phyloP scores from a whole-genome alignment of 805 yeast species.

The Candida glaebosa region DNA sequence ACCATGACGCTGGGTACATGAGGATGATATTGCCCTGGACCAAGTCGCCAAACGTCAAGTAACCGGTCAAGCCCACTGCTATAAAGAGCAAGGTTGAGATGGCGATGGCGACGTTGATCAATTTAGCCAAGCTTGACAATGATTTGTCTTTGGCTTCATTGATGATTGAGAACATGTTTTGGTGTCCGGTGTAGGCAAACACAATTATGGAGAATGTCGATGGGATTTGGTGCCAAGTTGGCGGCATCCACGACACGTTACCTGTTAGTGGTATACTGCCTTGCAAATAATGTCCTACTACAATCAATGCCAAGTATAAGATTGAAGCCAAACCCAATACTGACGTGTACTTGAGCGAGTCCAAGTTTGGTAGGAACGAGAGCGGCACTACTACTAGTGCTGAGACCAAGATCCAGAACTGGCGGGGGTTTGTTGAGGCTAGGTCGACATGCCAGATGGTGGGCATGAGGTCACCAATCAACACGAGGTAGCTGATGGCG shows the following conservation, averaged over 20 bases:
- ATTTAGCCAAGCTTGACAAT: slow-evolving; percentile 32
- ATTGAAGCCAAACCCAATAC: slow-evolving; percentile 79
- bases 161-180: slow-evolving; percentile 85
- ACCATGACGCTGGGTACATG: slow-evolving; percentile 60
- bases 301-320: slow-evolving; percentile 69
- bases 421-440: slow-evolving; percentile 31
- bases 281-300: slow-evolving; percentile 62
- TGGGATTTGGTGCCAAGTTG: slow-evolving; percentile 50
- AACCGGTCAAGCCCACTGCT: slow-evolving; percentile 77
- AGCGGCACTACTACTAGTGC: slow-evolving; percentile 49
- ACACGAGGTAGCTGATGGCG: slow-evolving; percentile 62
- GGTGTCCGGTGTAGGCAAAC: slow-evolving; percentile 95
- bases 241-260: slow-evolving; percentile 28
- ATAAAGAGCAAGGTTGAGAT: slow-evolving; percentile 62
- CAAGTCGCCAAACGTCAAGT: slow-evolving; percentile 78
- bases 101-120: slow-evolving; percentile 51
- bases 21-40: slow-evolving; percentile 78
- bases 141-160: slow-evolving; percentile 70
- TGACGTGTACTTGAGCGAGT: slow-evolving; percentile 83
- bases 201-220: slow-evolving; percentile 83
- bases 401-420: slow-evolving; percentile 60
- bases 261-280: slow-evolving; percentile 49
- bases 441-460: slow-evolving; percentile 40
- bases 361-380: slow-evolving; percentile 70
- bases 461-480: slow-evolving; percentile 71